phyloP scores from a whole-genome alignment of 2,329 filamentous ascomycete species.

The Alternaria alternata region DNA sequence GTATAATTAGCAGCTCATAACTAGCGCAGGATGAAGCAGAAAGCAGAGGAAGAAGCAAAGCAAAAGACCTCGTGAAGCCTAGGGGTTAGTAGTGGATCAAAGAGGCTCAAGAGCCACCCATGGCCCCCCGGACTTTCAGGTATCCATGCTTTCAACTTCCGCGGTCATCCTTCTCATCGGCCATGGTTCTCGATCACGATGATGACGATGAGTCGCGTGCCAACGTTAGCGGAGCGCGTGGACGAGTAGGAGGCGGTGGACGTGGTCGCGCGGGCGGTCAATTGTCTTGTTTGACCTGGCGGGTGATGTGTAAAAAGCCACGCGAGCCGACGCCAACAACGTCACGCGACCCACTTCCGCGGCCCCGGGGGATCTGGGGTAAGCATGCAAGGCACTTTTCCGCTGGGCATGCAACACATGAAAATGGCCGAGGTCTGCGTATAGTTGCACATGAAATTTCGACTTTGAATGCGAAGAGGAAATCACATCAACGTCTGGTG shows the following conservation, averaged over 20 bases:
- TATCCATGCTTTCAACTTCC: not conserved
- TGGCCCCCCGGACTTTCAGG: not conserved
- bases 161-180: slow-evolving; percentile 6
- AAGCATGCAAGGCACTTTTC: slow-evolving; percentile 18
- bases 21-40: not conserved
- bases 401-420: slow-evolving; percentile 3
- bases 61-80: not conserved
- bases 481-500: not conserved
- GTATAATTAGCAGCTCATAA: slow-evolving; percentile 5
- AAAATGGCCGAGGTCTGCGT: slow-evolving; percentile 1
- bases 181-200: slow-evolving; percentile 3
- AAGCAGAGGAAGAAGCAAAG: slow-evolving; percentile 1
- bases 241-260: slow-evolving; percentile 17
- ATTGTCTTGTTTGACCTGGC: slow-evolving; percentile 14
- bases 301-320: slow-evolving; percentile 19
- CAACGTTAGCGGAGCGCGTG: slow-evolving; percentile 12
- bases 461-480: not conserved
- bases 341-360: slow-evolving; percentile 19
- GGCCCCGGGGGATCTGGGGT: slow-evolving; percentile 9
- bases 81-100: slow-evolving; percentile 8
- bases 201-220: slow-evolving; percentile 18
- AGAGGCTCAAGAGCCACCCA: slow-evolving; percentile 8
- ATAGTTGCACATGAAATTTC: not conserved
- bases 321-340: slow-evolving; percentile 17
- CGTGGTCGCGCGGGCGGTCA: slow-evolving; percentile 12